Evolutionary conservation across 176 grass and related monocot species (phyloP).

Genomic region (Eragrostis curvula): DNA sequence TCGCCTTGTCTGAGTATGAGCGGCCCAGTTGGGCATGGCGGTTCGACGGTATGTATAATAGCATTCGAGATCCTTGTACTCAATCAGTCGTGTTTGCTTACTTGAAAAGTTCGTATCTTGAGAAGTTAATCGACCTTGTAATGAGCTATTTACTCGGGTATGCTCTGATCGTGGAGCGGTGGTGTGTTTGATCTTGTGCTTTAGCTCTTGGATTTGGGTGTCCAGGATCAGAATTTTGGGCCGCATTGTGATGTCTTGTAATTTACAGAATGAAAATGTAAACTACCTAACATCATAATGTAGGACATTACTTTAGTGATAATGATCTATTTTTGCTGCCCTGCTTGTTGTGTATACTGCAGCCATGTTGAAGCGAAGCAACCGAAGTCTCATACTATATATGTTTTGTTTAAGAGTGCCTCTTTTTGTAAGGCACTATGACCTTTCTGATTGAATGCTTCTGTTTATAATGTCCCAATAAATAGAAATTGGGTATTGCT

Average conservation of each 20-base stretch:
- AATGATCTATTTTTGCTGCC: not conserved
- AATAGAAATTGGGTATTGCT: not conserved
- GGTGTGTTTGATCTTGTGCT: conserved; percentile 4
- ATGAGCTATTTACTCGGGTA: conserved; percentile 14
- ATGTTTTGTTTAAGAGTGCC: not conserved
- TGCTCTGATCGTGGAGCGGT: conserved; percentile 29
- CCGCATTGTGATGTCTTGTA: not conserved
- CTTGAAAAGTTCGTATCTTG: not conserved
- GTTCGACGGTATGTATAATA: conserved; percentile 65
- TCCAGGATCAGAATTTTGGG: not conserved
- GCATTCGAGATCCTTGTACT: not conserved
- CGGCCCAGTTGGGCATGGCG: conserved; percentile 80
- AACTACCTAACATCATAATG: not conserved
- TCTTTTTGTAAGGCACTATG: not conserved
- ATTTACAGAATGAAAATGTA: not conserved
- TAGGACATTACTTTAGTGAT: not conserved
- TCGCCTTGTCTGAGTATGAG: conserved; percentile 84
- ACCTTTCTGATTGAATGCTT: not conserved
- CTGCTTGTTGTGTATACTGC: not conserved
- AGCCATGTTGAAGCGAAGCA: not conserved
- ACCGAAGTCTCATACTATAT: not conserved
- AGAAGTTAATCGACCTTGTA: not conserved
- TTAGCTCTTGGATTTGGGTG: not conserved
- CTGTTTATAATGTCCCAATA: not conserved
- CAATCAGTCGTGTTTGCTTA: not conserved